phyloP scores from a whole-genome alignment of 2,329 filamentous ascomycete genomes.

The Sporothrix sp. region DNA sequence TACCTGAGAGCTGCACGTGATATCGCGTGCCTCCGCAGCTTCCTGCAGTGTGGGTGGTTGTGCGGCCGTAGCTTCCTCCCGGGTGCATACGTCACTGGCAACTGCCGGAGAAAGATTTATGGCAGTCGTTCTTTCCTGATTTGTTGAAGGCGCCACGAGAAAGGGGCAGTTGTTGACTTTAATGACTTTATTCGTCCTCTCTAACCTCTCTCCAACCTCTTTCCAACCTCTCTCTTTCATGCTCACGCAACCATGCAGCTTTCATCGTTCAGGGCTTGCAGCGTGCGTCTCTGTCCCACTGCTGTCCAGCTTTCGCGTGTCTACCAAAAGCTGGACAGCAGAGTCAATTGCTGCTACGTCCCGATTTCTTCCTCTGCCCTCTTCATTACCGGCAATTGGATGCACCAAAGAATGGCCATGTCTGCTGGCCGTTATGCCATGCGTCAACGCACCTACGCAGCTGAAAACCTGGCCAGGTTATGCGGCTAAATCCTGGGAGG shows the following conservation, averaged over 20 bases:
- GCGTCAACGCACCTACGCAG: not conserved
- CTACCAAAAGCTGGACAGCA: too few species aligned
- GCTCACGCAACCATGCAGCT: too few species aligned
- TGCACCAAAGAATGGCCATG: not conserved
- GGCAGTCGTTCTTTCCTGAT: not conserved
- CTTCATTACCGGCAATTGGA: not conserved
- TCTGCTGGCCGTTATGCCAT: not conserved
- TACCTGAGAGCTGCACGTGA: slow-evolving; percentile 4
- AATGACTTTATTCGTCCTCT: not conserved
- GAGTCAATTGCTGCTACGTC: not conserved
- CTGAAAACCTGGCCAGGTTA: not conserved
- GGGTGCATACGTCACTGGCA: slow-evolving; percentile 1
- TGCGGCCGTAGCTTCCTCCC: too few species aligned
- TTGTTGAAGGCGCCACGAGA: too few species aligned
- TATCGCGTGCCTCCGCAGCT: not conserved
- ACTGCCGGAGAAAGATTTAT: not conserved
- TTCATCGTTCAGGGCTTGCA: too few species aligned
- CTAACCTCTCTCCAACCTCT: too few species aligned
- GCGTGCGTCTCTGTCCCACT: too few species aligned
- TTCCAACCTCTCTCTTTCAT: too few species aligned
- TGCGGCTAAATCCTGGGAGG: slow-evolving; percentile 10
- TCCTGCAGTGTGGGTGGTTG: too few species aligned
- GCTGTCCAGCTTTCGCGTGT: too few species aligned
- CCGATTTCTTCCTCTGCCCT: not conserved
- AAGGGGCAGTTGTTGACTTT: too few species aligned